Base-by-base conservation (phyloP, 176 grass and related monocot genomes). In the Thalia dealbata region DNA sequence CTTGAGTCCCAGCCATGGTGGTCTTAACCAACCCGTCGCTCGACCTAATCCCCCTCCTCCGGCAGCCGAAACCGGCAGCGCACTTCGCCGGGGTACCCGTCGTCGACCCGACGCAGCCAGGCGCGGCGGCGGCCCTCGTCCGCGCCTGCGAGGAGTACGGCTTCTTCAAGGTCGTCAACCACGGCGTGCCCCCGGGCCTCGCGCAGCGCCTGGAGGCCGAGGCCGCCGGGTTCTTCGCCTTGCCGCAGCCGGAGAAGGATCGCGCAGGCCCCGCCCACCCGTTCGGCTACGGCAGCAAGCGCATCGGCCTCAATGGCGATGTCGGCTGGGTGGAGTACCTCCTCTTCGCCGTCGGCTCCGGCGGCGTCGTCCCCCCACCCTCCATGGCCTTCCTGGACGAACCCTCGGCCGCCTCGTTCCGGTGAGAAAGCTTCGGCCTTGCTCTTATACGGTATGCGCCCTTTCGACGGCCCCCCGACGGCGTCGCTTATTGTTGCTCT, bases 321-420 rank as follows among this genome's bases (percentile, higher is more conserved):
- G 73, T 89, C 50, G 95, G 95, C 0, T 90, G 86, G 88, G 78
- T 99, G 76, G 95, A 99, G 88, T 99, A 99, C 86, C 85, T 99
- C 42, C 90, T 99, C 77, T 80, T 99, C 28, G 67, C 85, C 67
- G 45, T 91, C 73, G 22, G n/a, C n/a, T n/a, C 77, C 32, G 29
- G 58, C 12, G 51, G 52, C 0, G 85, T 85, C 0, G 60, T 81
- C 56, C 30, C 73, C 2, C 74, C 52, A 73, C 7, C 83, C 32
- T 74, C 77, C 21, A 52, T 82, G 69, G 64, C 61, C 3, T 86
- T 78, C 41, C 75, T 81, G 13, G 24, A 58, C 52, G 84, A 86
- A 48, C 78, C 87, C 1, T 82, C 82, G 1, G 24, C 75, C 29
- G 30, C 43, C 0, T 64, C 32, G 11, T 91, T 99, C 45, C 79